Percentiles rank a stretch among this genome's conserved stretches.
Conservation (phyloP, 108 stramenopile genomes). For the Nannochloropsis salina region DNA sequence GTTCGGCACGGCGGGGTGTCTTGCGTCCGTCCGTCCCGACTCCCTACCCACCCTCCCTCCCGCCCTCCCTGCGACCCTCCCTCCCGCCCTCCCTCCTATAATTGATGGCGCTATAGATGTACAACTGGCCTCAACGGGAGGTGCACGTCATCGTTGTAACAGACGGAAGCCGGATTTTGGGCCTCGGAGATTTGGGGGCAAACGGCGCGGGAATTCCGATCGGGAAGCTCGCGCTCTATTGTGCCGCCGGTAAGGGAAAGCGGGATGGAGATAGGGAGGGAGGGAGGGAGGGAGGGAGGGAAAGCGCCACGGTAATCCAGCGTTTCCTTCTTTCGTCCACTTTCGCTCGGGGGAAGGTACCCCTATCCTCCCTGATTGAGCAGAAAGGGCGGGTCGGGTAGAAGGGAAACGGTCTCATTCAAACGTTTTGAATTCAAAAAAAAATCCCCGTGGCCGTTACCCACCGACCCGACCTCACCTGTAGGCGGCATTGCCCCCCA, state of each 20-base stretch:
- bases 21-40: not conserved
- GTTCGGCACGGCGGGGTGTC: too few relatives aligned
- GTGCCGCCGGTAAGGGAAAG: constrained; percentile 79
- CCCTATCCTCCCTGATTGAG: too few relatives aligned
- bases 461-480: too few relatives aligned
- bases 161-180: constrained; percentile 88
- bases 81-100: not conserved
- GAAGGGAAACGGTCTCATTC: too few relatives aligned
- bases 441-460: not conserved
- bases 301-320: not conserved
- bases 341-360: too few relatives aligned
- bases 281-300: not conserved
- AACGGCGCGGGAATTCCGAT: constrained; percentile 92
- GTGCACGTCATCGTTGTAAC: constrained; percentile 93
- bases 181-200: constrained; percentile 90
- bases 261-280: not conserved
- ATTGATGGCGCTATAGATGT: not conserved
- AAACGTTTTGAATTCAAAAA: too few relatives aligned
- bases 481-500: constrained; percentile 84
- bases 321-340: too few relatives aligned
- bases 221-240: constrained; percentile 85
- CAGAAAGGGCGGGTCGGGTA: too few relatives aligned
- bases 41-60: not conserved
- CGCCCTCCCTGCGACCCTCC: not conserved
- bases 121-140: not conserved